phyloP scores from a whole-genome alignment of 2,329 filamentous ascomycete genomes.

The Blastomyces percursus region DNA sequence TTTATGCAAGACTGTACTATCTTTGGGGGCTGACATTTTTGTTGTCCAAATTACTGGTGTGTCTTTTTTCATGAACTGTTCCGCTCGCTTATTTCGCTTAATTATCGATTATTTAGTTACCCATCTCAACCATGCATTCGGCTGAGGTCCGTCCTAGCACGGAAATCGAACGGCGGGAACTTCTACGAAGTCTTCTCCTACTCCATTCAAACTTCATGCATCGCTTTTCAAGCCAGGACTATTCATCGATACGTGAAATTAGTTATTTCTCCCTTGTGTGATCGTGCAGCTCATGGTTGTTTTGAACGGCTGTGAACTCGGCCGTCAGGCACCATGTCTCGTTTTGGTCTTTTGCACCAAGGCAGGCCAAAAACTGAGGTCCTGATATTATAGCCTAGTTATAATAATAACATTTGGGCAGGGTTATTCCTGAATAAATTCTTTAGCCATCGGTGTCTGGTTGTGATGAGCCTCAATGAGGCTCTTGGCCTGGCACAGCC shows the following conservation, averaged over 20 bases:
- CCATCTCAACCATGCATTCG: neutral
- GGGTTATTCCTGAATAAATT: neutral
- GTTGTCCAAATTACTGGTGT: too few species aligned
- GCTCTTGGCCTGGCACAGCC: neutral
- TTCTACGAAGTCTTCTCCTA: neutral
- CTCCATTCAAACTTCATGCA: neutral
- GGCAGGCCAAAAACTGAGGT: neutral
- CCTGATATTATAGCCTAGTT: neutral
- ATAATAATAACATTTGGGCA: neutral
- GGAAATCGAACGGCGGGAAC: neutral
- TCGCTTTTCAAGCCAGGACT: neutral
- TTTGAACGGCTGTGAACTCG: neutral
- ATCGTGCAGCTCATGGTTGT: neutral
- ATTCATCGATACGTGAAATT: neutral
- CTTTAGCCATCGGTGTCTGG: neutral
- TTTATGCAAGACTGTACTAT: too few species aligned
- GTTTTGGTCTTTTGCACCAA: neutral
- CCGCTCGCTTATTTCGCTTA: too few species aligned
- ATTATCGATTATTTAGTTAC: neutral
- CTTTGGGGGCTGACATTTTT: too few species aligned
- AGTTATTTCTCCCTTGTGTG: neutral
- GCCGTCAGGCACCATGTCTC: neutral
- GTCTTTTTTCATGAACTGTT: neutral
- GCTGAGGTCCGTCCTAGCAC: neutral
- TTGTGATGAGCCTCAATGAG: neutral